phyloP scores from a whole-genome alignment of 257 asterid species.

The Solanum medicagineum region DNA sequence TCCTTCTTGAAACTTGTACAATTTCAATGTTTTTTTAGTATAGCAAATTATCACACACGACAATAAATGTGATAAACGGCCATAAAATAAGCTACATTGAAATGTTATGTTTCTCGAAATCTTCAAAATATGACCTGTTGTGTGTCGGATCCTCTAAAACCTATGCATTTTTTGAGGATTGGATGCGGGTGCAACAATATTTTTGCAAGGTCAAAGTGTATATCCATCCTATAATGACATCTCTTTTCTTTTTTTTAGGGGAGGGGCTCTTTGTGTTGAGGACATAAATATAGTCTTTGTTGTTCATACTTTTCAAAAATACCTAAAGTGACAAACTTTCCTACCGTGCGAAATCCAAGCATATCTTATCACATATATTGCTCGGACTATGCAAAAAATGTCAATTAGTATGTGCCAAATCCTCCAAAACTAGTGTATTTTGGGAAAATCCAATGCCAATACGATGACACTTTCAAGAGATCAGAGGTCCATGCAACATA shows the following conservation, averaged over 20 bases:
- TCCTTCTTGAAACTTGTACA: conserved; percentile 49
- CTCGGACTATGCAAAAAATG: not conserved
- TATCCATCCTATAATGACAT: rapidly evolving
- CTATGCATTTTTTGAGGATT: too few species aligned
- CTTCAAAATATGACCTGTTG: not conserved
- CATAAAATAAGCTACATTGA: not conserved
- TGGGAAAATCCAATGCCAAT: too few species aligned
- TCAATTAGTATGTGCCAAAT: not conserved
- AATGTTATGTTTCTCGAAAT: not conserved
- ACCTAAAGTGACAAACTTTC: too few species aligned
- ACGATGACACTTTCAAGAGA: too few species aligned
- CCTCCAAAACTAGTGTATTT: too few species aligned
- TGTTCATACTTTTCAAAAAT: too few species aligned
- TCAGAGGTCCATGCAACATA: too few species aligned
- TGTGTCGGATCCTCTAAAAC: not conserved
- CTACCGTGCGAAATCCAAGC: too few species aligned
- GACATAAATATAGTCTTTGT: not conserved
- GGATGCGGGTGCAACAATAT: too few species aligned
- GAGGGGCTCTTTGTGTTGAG: not conserved
- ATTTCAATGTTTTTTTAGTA: not conserved
- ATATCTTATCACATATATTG: not conserved
- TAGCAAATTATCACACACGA: not conserved
- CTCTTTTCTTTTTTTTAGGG: not conserved
- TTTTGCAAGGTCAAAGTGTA: not conserved
- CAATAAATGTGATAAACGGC: not conserved